A percentile compares a stretch with the other conserved stretches of the same genome.
Evolutionary conservation across 2,329 filamentous ascomycete species (phyloP).

Genomic region (Zarea fungicola): DNA sequence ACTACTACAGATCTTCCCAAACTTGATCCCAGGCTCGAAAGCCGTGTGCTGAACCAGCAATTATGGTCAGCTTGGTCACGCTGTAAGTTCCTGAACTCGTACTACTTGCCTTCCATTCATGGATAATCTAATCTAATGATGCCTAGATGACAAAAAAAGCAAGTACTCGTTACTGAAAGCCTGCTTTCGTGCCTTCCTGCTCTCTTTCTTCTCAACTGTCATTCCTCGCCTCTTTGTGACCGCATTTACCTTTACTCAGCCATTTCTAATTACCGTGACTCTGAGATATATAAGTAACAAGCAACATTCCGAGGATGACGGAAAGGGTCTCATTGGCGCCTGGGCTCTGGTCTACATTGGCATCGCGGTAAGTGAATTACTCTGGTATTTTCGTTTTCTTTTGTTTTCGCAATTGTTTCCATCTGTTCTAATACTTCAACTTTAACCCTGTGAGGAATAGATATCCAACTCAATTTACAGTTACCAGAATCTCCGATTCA

Average conservation of each 20-base stretch:
- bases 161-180: conserved; percentile 16
- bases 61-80: conserved; percentile 16
- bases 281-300: conserved; percentile 18
- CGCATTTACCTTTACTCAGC: conserved; percentile 26
- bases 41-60: conserved; percentile 14
- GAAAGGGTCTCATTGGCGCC: conserved; percentile 25
- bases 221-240: conserved; percentile 23
- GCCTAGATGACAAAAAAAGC: conserved; percentile 15
- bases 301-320: conserved; percentile 15
- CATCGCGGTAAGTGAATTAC: conserved; percentile 21
- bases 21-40: conserved; percentile 18
- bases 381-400: no score
- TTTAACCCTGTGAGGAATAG: neutral
- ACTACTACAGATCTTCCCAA: conserved; percentile 18
- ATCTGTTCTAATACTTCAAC: neutral
- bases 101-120: no score
- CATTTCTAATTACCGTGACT: conserved; percentile 24
- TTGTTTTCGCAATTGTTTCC: no score
- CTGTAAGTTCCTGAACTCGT: no score
- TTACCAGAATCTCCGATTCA: conserved; percentile 21
- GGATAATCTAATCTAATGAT: no score
- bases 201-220: conserved; percentile 17
- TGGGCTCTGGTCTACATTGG: conserved; percentile 28
- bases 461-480: conserved; percentile 19
- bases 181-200: conserved; percentile 14